phyloP scores from a whole-genome alignment of 352 stramenopile genomes.

The Pythium aristosporum region DNA sequence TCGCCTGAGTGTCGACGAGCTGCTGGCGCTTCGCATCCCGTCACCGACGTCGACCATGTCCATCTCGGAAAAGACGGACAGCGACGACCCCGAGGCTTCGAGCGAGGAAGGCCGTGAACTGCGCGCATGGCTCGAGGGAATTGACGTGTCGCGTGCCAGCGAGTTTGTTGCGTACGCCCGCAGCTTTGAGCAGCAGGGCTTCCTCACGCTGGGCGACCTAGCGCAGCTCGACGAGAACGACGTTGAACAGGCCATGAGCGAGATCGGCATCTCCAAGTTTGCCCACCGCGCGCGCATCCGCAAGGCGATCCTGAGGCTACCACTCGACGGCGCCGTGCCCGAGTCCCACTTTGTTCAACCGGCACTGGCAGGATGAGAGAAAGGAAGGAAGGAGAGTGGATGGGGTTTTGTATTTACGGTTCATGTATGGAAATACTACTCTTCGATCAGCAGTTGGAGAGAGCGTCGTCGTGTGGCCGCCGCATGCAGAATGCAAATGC shows the following conservation, averaged over 20 bases:
- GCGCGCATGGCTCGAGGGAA: conserved; percentile 50
- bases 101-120: conserved; percentile 31
- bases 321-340: conserved; percentile 12
- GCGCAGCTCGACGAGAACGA: conserved; percentile 63
- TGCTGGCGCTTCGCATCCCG: conserved; percentile 31
- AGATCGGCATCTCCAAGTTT: conserved; percentile 76
- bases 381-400: background rate
- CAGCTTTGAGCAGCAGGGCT: conserved; percentile 66
- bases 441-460: too few species aligned
- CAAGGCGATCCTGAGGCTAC: conserved; percentile 65
- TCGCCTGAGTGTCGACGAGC: conserved; percentile 54
- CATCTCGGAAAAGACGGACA: conserved; percentile 40
- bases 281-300: conserved; percentile 64
- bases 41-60: conserved; percentile 23
- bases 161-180: conserved; percentile 63
- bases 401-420: conserved; percentile 25
- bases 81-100: conserved; percentile 27
- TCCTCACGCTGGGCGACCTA: conserved; percentile 53
- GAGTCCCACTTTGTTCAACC: conserved; percentile 25
- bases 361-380: conserved; percentile 34
- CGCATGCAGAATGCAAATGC: background rate
- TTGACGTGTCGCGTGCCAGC: conserved; percentile 42
- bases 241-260: conserved; percentile 73
- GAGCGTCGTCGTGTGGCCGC: too few species aligned
- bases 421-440: too few species aligned